These are phyloP conservation scores for Penicillium subrubescens DNA, from an alignment of 495 filamentous ascomycete species.

Conservation along the genomic window DNA sequence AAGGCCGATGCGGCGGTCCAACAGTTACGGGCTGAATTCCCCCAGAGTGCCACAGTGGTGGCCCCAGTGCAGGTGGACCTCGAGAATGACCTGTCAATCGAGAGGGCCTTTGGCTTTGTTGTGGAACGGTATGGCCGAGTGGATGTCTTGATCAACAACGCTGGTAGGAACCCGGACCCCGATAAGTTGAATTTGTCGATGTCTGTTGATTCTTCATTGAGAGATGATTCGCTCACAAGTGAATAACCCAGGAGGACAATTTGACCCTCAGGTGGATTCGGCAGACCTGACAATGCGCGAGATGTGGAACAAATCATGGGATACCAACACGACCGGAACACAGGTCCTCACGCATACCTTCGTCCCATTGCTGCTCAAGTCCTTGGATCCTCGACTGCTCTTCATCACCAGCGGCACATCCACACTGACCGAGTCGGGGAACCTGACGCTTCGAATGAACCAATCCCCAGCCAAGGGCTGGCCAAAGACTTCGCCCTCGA, in stretches of 20 bases:
- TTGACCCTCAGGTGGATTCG: constrained; percentile 24
- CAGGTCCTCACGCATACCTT: constrained; percentile 50
- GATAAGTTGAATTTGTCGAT: no score
- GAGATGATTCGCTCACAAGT: background rate
- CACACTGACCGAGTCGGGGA: background rate
- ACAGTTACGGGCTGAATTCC: background rate
- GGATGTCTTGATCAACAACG: constrained; percentile 1
- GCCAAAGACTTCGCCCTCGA: background rate
- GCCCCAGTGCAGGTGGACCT: background rate
- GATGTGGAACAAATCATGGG: constrained; percentile 55
- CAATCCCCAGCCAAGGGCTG: background rate
- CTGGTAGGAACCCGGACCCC: background rate
- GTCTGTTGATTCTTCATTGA: background rate
- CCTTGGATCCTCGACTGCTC: background rate
- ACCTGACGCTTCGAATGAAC: background rate
- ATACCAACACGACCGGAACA: constrained; percentile 56
- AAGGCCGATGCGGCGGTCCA: background rate
- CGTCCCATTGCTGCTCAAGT: background rate
- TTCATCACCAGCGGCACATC: background rate
- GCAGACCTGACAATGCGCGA: constrained; percentile 38
- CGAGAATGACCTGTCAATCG: background rate
- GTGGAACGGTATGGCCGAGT: background rate
- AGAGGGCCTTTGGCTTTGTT: background rate
- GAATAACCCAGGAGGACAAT: background rate
- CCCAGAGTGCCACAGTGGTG: background rate